A percentile compares a stretch with the other conserved stretches of the same genome.
phyloP scores from a whole-genome alignment of 768 basidiomycete genomes.

The Lactifluus hygrophoroides region DNA sequence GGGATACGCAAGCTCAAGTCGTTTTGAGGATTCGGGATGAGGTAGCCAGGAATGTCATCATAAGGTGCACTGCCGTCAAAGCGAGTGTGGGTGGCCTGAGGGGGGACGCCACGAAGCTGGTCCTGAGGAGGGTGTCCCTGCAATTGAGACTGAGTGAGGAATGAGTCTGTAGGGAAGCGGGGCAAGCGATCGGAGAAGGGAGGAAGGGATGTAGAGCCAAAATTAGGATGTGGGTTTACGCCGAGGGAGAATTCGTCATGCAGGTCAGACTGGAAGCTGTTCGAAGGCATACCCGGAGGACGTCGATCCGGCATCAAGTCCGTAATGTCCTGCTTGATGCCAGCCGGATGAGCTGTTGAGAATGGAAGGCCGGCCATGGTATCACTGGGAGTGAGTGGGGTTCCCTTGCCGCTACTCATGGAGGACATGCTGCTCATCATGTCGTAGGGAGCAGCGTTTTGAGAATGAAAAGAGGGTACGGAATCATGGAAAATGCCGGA shows the following conservation, averaged over 20 bases:
- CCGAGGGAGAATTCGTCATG: slow-evolving; percentile 51
- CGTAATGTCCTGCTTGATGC: slow-evolving; percentile 44
- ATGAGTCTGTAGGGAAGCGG: slow-evolving; percentile 47
- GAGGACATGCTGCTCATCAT: slow-evolving; percentile 54
- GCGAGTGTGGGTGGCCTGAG: slow-evolving; percentile 62
- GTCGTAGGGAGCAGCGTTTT: slow-evolving; percentile 51
- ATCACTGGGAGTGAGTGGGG: slow-evolving; percentile 66
- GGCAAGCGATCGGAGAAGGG: slow-evolving; percentile 46
- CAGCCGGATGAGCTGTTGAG: slow-evolving; percentile 34
- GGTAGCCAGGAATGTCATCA: slow-evolving; percentile 52
- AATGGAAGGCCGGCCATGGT: slow-evolving; percentile 49
- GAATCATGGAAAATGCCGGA: slow-evolving; percentile 48
- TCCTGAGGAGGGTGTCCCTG: slow-evolving; percentile 45
- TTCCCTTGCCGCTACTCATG: slow-evolving; percentile 63
- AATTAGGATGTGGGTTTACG: slow-evolving; percentile 40
- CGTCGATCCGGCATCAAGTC: slow-evolving; percentile 56
- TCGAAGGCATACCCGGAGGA: slow-evolving; percentile 36
- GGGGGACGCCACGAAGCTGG: slow-evolving; percentile 58
- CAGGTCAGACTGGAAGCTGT: slow-evolving; percentile 50
- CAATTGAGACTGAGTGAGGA: slow-evolving; percentile 48
- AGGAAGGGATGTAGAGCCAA: slow-evolving; percentile 33
- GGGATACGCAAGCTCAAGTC: slow-evolving; percentile 59
- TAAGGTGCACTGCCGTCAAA: slow-evolving; percentile 45
- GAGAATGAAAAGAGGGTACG: slow-evolving; percentile 46
- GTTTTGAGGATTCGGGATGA: slow-evolving; percentile 40